Conservation (phyloP, 139 green algal species). For the Coelastrella sp. region DNA sequence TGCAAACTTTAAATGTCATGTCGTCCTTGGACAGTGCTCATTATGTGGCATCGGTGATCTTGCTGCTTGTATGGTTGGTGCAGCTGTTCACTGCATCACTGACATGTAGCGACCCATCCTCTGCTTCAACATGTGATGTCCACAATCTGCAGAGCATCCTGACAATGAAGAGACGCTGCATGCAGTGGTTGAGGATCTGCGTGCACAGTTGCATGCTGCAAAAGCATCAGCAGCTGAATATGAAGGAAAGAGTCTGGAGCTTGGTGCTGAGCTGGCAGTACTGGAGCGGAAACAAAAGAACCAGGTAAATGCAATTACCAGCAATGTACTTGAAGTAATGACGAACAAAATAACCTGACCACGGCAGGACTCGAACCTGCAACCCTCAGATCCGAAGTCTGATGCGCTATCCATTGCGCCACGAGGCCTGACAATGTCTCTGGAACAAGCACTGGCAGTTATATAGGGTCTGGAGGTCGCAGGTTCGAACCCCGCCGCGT, state of each 20-base stretch:
- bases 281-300: slow-evolving; percentile 42
- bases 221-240: slow-evolving; percentile 32
- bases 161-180: not conserved
- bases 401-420: not conserved
- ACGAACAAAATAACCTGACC: not conserved
- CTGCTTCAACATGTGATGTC: no score
- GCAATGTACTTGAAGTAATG: not conserved
- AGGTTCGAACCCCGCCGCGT: not conserved
- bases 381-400: not conserved
- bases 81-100: no score
- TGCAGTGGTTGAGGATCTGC: not conserved
- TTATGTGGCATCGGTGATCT: no score
- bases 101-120: no score
- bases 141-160: no score
- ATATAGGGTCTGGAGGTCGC: not conserved
- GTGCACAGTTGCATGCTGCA: not conserved
- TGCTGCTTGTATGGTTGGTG: no score
- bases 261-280: slow-evolving; percentile 38
- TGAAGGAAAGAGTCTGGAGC: slow-evolving; percentile 4
- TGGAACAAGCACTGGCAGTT: no score
- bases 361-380: not conserved
- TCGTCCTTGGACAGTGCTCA: no score
- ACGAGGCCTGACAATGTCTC: no score
- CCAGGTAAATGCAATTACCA: slow-evolving; percentile 2
- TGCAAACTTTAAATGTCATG: no score